Evolutionary conservation across 2,329 filamentous ascomycete species (phyloP).

Genomic region (Fusarium marasasianum): DNA sequence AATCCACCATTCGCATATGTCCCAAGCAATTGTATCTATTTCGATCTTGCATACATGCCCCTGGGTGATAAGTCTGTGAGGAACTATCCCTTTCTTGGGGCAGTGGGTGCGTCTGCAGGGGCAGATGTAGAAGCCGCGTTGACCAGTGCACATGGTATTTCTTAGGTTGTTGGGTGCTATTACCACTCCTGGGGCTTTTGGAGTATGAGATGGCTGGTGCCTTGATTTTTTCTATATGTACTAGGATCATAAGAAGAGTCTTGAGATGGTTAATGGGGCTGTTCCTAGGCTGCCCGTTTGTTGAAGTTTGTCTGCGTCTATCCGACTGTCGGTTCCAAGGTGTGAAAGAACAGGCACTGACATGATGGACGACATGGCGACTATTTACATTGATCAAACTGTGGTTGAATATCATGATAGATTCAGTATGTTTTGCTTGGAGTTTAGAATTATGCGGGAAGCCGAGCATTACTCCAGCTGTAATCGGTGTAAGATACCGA

Average conservation of each 20-base stretch:
- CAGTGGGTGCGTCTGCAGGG: constrained; percentile 38
- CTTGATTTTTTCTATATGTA: neutral
- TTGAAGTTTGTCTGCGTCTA: neutral
- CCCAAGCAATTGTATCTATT: constrained; percentile 36
- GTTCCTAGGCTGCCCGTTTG: neutral
- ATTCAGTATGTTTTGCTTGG: neutral
- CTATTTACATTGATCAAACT: neutral
- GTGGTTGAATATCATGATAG: neutral
- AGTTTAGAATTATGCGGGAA: constrained; percentile 13
- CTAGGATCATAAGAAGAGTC: neutral
- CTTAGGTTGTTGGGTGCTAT: neutral
- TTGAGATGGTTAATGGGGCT: neutral
- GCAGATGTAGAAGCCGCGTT: constrained; percentile 37
- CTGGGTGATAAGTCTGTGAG: constrained; percentile 27
- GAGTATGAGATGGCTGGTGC: neutral
- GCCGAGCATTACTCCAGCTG: constrained; percentile 15
- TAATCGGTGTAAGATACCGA: constrained; percentile 4
- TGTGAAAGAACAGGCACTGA: neutral
- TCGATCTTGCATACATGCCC: constrained; percentile 38
- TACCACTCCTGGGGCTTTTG: neutral
- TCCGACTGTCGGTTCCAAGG: neutral
- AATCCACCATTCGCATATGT: constrained; percentile 43
- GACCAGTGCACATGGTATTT: constrained; percentile 40
- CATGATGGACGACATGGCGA: neutral
- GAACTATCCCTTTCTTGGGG: constrained; percentile 25